phyloP scores from a whole-genome alignment of 257 asterid genomes.

The Cordia subcordata region DNA sequence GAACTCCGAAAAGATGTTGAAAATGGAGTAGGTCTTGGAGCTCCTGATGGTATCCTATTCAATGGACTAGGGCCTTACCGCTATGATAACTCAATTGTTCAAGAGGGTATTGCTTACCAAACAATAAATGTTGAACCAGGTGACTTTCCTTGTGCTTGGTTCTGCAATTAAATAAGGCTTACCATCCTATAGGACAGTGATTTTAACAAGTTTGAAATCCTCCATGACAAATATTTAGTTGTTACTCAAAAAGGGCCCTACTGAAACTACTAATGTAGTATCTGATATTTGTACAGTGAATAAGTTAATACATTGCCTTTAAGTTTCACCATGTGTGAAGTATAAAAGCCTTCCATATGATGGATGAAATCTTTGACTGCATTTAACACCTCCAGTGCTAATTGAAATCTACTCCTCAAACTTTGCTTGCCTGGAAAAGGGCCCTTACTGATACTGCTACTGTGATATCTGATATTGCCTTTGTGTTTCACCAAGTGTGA shows the following conservation, averaged over 20 bases:
- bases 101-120: constrained; percentile 55
- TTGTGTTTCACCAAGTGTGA: too few species aligned
- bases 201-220: not conserved
- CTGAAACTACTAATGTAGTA: not conserved
- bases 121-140: constrained; percentile 79
- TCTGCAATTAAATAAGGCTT: not conserved
- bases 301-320: not conserved
- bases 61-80: constrained; percentile 90
- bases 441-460: too few species aligned
- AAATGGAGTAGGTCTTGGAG: constrained; percentile 60
- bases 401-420: not conserved
- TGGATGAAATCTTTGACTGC: not conserved
- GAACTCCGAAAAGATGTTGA: constrained; percentile 58
- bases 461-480: too few species aligned
- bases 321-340: not conserved
- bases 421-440: not conserved
- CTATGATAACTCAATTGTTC: constrained; percentile 52
- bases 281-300: not conserved
- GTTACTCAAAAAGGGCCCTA: not conserved
- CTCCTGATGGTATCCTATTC: constrained; percentile 73
- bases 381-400: not conserved
- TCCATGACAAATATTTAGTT: not conserved
- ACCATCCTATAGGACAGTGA: not conserved
- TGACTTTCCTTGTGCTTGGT: constrained; percentile 14
- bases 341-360: not conserved